These are phyloP conservation scores for Clitopilus passeckerianus DNA, from an alignment of 768 basidiomycete species.

Conservation along the genomic window DNA sequence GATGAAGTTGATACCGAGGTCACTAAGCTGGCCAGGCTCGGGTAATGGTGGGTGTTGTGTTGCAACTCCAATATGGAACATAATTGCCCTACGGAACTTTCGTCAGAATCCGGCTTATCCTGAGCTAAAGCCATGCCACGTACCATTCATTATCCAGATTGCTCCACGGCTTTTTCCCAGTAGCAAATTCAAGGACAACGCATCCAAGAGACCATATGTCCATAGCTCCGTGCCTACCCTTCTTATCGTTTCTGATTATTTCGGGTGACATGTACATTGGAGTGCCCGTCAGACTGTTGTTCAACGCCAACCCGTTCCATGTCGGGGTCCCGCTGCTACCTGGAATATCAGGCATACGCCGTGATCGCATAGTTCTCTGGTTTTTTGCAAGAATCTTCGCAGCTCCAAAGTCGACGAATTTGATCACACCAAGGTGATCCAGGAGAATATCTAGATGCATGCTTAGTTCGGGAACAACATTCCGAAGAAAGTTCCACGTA, in stretches of 20 bases:
- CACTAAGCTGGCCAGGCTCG: constrained; percentile 84
- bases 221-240: constrained; percentile 90
- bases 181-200: constrained; percentile 95
- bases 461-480: constrained; percentile 1
- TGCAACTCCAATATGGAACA: constrained; percentile 98
- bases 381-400: constrained; percentile 94
- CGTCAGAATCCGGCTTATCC: background rate
- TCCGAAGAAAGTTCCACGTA: constrained; percentile 35
- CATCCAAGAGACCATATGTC: constrained; percentile 98
- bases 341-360: constrained; percentile 43
- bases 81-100: constrained; percentile 77
- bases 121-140: constrained; percentile 11
- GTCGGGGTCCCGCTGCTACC: constrained; percentile 23
- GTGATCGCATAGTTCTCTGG: constrained; percentile 73
- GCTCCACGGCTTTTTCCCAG: constrained; percentile 97
- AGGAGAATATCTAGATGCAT: constrained; percentile 79
- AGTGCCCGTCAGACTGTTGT: constrained; percentile 91
- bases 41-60: constrained; percentile 96
- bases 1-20: constrained; percentile 89
- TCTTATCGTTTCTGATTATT: constrained; percentile 90
- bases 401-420: constrained; percentile 96
- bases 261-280: constrained; percentile 99
- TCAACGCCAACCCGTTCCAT: constrained; percentile 46
- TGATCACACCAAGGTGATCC: constrained; percentile 86
- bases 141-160: constrained; percentile 99